Conservation (phyloP, 345 rosid genomes). For the Lumnitzera littorea region DNA sequence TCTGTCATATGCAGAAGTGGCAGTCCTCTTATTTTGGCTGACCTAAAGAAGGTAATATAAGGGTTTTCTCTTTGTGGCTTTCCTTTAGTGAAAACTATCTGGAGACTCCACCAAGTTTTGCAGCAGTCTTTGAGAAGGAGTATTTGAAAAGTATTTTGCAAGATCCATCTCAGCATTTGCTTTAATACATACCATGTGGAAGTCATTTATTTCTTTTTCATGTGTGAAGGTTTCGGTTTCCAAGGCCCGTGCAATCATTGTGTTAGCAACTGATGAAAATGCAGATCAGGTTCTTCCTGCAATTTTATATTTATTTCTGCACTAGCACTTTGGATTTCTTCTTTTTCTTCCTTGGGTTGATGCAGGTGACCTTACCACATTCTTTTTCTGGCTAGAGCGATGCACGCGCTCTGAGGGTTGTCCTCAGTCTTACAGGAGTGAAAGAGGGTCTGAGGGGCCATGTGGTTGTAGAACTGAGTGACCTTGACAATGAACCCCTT, state of each 20-base stretch:
- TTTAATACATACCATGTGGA: background rate
- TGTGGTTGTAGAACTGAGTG: conserved; percentile 95
- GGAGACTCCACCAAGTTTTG: background rate
- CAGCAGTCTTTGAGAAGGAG: background rate
- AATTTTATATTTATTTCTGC: background rate
- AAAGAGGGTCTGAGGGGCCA: conserved; percentile 83
- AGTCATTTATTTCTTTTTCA: conserved; percentile 1
- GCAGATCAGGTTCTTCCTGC: conserved; percentile 73
- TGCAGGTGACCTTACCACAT: conserved; percentile 7
- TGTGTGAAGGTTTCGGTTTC: conserved; percentile 73
- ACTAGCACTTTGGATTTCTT: no score
- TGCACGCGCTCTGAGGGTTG: conserved; percentile 89
- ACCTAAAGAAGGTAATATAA: conserved; percentile 62
- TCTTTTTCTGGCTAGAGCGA: conserved; percentile 50
- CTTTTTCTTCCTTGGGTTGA: background rate
- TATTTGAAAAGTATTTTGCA: background rate
- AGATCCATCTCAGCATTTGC: no score
- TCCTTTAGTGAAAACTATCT: background rate
- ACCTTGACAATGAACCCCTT: conserved; percentile 86
- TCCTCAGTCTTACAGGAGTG: conserved; percentile 84
- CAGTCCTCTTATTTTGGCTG: conserved; percentile 82
- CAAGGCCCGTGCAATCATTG: conserved; percentile 79
- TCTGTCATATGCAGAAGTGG: conserved; percentile 93
- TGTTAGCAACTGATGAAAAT: conserved; percentile 82
- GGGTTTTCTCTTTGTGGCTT: background rate